phyloP scores from a whole-genome alignment of 2,329 filamentous ascomycete species.

The Verticillium dahliae region DNA sequence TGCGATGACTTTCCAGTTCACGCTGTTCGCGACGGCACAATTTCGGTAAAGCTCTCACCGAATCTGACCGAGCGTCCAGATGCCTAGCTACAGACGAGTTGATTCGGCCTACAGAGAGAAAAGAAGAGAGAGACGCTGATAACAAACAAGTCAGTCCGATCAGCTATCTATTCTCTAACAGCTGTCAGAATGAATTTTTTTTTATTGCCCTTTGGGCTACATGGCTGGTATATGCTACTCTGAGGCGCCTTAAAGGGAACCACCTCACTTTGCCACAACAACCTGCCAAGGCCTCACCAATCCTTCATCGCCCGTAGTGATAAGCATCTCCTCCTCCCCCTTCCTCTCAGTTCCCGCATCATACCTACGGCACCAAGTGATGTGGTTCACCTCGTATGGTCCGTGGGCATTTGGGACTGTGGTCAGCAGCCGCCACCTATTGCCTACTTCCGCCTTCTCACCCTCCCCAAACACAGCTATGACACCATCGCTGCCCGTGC shows the following conservation, averaged over 20 bases:
- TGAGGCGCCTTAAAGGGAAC: background rate
- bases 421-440: constrained; percentile 65
- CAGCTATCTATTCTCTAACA: too few relatives aligned
- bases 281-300: constrained; percentile 77
- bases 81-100: too few relatives aligned
- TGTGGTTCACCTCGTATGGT: constrained; percentile 90
- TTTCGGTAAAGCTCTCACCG: background rate
- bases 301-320: constrained; percentile 91
- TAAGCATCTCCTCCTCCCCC: constrained; percentile 70
- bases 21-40: background rate
- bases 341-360: constrained; percentile 54
- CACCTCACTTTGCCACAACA: background rate
- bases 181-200: too few relatives aligned
- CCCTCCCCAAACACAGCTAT: constrained; percentile 72
- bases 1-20: background rate
- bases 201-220: too few relatives aligned
- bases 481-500: constrained; percentile 78
- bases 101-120: too few relatives aligned
- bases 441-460: constrained; percentile 13
- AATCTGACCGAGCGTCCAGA: background rate
- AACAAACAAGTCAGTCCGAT: too few relatives aligned
- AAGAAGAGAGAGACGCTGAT: too few relatives aligned
- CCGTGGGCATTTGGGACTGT: constrained; percentile 73
- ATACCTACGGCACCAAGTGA: constrained; percentile 76
- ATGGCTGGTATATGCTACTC: too few relatives aligned